These are phyloP conservation scores for Ogataea saltuana DNA, from an alignment of 805 yeast species.

Conservation along the genomic window DNA sequence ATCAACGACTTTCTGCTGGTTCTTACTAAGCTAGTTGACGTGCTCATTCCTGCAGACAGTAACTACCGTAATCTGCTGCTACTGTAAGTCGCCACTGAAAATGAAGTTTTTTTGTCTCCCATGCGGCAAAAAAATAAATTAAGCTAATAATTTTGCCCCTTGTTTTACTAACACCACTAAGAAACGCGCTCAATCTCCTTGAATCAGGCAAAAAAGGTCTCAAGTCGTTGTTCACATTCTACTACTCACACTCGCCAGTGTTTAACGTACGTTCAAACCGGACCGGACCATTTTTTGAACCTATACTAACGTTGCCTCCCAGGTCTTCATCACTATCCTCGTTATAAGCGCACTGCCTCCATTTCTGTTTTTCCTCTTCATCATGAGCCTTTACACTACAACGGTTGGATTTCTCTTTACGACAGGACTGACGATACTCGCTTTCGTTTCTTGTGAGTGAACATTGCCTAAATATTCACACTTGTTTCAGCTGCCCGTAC, in stretches of 20 bases:
- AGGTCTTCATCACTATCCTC: slow-evolving; percentile 16
- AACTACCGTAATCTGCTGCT: slow-evolving; percentile 25
- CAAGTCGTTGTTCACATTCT: slow-evolving; percentile 11
- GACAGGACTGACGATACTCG: slow-evolving; percentile 16
- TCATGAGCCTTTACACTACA: slow-evolving; percentile 20
- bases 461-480: background rate
- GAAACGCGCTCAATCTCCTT: slow-evolving; percentile 21
- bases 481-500: slow-evolving; percentile 4
- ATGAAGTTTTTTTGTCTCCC: background rate
- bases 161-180: slow-evolving; percentile 10
- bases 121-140: background rate
- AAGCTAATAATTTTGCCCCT: slow-evolving; percentile 4
- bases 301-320: slow-evolving; percentile 10
- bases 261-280: slow-evolving; percentile 13
- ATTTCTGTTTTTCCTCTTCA: slow-evolving; percentile 12
- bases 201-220: slow-evolving; percentile 16
- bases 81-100: slow-evolving; percentile 25
- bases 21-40: slow-evolving; percentile 22
- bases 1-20: slow-evolving; percentile 20
- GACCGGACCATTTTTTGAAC: background rate
- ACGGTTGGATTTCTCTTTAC: slow-evolving; percentile 21
- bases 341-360: slow-evolving; percentile 22
- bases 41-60: slow-evolving; percentile 26
- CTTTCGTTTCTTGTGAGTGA: slow-evolving; percentile 19
- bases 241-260: slow-evolving; percentile 15